These are phyloP conservation scores for Paraurostyla sp. DNA, from an alignment of 73 alveolate genomes.

Conservation along the genomic window DNA sequence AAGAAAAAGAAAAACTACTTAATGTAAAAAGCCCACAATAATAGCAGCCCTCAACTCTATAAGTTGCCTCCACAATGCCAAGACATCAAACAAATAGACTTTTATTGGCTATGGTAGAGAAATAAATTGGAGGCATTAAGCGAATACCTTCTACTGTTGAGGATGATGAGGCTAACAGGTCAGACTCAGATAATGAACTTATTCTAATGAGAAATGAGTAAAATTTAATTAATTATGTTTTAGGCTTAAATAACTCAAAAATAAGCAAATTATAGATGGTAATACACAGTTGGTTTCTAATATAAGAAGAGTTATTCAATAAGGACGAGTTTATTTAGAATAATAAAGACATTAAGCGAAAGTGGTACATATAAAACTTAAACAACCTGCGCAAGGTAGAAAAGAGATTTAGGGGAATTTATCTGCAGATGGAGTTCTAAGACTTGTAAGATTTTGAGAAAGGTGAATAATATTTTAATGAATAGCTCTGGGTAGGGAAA, in stretches of 20 bases:
- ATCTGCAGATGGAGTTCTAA: neutral
- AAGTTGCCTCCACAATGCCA: too few species aligned
- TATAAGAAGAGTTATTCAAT: slow-evolving; percentile 19
- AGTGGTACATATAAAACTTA: slow-evolving; percentile 38
- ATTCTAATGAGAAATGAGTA: slow-evolving; percentile 14
- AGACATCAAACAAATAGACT: neutral
- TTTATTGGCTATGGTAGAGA: too few species aligned
- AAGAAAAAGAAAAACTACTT: slow-evolving; percentile 4
- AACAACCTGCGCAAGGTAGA: slow-evolving; percentile 30
- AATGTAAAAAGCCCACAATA: neutral
- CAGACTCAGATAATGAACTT: slow-evolving; percentile 25
- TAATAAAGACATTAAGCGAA: slow-evolving; percentile 41
- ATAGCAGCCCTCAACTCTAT: too few species aligned
- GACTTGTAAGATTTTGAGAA: slow-evolving; percentile 1
- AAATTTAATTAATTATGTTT: neutral
- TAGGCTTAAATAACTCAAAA: neutral
- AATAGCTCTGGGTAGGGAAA: slow-evolving; percentile 35
- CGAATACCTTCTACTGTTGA: too few species aligned
- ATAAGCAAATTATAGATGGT: neutral
- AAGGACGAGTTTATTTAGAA: slow-evolving; percentile 9
- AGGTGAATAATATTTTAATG: slow-evolving; percentile 3
- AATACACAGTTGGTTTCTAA: neutral
- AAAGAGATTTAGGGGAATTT: slow-evolving; percentile 40
- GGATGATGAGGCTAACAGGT: neutral
- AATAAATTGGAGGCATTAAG: too few species aligned